Evolutionary conservation across 495 filamentous ascomycete genomes (phyloP).

Genomic region (Astrothelium subdiscretum): DNA sequence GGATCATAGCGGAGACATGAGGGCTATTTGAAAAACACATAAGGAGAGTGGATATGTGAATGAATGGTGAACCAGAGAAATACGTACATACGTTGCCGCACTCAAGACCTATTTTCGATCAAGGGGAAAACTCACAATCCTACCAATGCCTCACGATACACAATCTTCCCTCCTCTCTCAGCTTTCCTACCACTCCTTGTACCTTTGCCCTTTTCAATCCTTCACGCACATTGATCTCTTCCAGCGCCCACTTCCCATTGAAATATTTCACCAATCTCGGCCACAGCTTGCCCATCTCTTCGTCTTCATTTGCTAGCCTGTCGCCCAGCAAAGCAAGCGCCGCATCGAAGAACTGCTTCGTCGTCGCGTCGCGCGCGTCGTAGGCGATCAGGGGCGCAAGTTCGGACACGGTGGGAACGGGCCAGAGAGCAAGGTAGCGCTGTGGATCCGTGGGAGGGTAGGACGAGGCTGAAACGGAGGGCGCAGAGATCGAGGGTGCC

Average conservation of each 20-base stretch:
- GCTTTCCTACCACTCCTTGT: slow-evolving; percentile 51
- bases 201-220: slow-evolving; percentile 74
- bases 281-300: slow-evolving; percentile 37
- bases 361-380: neutral
- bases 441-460: neutral
- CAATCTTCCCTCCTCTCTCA: slow-evolving; percentile 41
- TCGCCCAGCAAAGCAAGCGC: neutral
- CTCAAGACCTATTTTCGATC: too few species aligned
- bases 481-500: neutral
- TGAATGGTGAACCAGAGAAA: too few species aligned
- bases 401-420: neutral
- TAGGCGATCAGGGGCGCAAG: neutral
- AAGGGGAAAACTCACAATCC: too few species aligned
- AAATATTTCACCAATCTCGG: slow-evolving; percentile 62
- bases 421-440: neutral
- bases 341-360: slow-evolving; percentile 9
- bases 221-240: slow-evolving; percentile 73
- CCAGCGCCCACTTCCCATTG: slow-evolving; percentile 75
- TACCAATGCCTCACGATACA: slow-evolving; percentile 49
- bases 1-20: too few species aligned
- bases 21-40: too few species aligned
- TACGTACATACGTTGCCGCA: too few species aligned
- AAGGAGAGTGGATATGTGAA: too few species aligned
- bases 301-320: slow-evolving; percentile 9
- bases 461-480: neutral